phyloP scores from a whole-genome alignment of 345 rosid species.

The Ricinus communis region DNA sequence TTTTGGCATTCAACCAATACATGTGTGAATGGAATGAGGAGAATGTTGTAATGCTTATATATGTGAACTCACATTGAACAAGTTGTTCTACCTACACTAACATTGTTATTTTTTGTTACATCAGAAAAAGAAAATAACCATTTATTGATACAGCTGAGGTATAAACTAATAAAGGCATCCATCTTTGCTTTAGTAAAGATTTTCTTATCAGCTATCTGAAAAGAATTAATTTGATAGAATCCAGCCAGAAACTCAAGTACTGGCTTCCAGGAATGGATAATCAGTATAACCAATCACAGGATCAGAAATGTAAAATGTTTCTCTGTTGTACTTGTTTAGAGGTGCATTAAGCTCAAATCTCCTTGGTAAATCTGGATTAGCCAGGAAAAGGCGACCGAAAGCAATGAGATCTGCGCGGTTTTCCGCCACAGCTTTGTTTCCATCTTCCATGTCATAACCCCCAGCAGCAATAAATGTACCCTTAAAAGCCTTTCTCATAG shows the following conservation, averaged over 20 bases:
- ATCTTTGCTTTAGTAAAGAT: no score
- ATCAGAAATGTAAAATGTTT: conserved; percentile 50
- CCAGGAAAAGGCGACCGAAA: conserved; percentile 57
- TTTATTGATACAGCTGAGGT: no score
- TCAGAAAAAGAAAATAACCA: no score
- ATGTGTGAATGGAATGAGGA: no score
- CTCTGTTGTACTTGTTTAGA: conserved; percentile 49
- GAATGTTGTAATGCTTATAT: no score
- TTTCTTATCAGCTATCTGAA: no score
- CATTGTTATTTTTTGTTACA: no score
- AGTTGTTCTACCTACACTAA: no score
- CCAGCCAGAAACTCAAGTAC: background rate
- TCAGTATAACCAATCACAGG: conserved; percentile 66
- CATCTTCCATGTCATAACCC: conserved; percentile 53
- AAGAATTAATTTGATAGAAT: no score
- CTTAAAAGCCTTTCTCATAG: conserved; percentile 63
- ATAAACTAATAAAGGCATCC: no score
- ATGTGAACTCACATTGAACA: no score
- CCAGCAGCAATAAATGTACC: conserved; percentile 68
- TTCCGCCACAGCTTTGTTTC: conserved; percentile 47
- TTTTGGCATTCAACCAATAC: no score
- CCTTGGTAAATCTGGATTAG: conserved; percentile 72
- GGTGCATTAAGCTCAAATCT: conserved; percentile 59
- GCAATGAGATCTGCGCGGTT: conserved; percentile 55
- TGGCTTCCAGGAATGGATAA: conserved; percentile 57